phyloP scores from a whole-genome alignment of 2,329 filamentous ascomycete species.

The Karstenula rhodostoma region DNA sequence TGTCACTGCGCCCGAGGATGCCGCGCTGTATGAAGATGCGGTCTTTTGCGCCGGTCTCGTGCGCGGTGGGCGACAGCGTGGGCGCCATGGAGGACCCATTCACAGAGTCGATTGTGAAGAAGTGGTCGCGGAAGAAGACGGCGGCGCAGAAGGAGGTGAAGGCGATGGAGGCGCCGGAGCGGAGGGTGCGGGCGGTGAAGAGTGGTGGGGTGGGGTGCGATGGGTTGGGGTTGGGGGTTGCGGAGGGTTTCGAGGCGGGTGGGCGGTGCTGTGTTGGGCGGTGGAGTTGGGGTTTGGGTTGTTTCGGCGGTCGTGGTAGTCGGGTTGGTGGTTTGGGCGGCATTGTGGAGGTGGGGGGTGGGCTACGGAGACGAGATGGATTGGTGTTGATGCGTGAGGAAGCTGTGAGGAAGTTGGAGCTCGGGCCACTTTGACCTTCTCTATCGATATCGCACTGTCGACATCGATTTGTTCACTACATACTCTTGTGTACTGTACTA shows the following conservation, averaged over 20 bases:
- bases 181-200: slow-evolving; percentile 18
- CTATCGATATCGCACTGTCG: neutral
- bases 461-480: neutral
- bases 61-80: slow-evolving; percentile 52
- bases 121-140: slow-evolving; percentile 52
- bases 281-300: slow-evolving; percentile 10
- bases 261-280: slow-evolving; percentile 12
- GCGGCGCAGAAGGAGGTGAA: slow-evolving; percentile 26
- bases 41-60: slow-evolving; percentile 51
- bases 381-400: neutral
- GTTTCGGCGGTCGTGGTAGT: slow-evolving; percentile 16
- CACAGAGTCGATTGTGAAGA: slow-evolving; percentile 49
- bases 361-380: neutral
- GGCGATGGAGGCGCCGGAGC: slow-evolving; percentile 23
- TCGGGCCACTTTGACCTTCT: neutral
- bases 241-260: slow-evolving; percentile 14
- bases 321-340: slow-evolving; percentile 36
- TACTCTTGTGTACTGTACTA: no score
- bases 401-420: neutral
- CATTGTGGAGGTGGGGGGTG: slow-evolving; percentile 21
- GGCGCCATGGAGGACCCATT: slow-evolving; percentile 56
- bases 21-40: slow-evolving; percentile 47
- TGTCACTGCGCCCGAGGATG: slow-evolving; percentile 12
- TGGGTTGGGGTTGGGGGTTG: slow-evolving; percentile 1
- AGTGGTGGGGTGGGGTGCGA: neutral